A percentile compares a stretch with the other conserved stretches of the same genome.
Conservation (phyloP, 2,329 filamentous ascomycete species). For the Aureobasidium sp. region DNA sequence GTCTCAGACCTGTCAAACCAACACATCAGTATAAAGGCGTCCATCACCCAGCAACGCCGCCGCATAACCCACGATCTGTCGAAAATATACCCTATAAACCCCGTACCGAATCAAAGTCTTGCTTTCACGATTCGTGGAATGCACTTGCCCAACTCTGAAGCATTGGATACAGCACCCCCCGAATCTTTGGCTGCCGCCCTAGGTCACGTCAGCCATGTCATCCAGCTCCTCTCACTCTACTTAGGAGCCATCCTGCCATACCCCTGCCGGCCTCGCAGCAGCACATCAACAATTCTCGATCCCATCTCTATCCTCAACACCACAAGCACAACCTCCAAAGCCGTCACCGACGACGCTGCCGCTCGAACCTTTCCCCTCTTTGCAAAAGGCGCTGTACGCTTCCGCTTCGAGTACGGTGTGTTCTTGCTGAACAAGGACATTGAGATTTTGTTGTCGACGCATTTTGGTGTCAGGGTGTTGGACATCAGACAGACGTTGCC, state of each 20-base stretch:
- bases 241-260: slow-evolving; percentile 74
- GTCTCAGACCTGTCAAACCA: slow-evolving; percentile 32
- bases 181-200: slow-evolving; percentile 73
- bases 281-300: slow-evolving; percentile 68
- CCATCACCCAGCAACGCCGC: slow-evolving; percentile 76
- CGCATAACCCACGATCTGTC: slow-evolving; percentile 80
- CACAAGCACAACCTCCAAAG: slow-evolving; percentile 17
- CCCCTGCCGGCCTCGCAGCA: slow-evolving; percentile 64
- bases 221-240: slow-evolving; percentile 74
- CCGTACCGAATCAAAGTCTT: slow-evolving; percentile 57
- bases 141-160: slow-evolving; percentile 66
- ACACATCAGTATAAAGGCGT: slow-evolving; percentile 48
- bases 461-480: slow-evolving; percentile 68
- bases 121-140: slow-evolving; percentile 78
- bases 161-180: slow-evolving; percentile 61
- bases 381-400: slow-evolving; percentile 62
- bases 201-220: slow-evolving; percentile 69
- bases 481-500: slow-evolving; percentile 89
- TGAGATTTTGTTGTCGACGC: slow-evolving; percentile 56
- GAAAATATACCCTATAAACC: slow-evolving; percentile 72
- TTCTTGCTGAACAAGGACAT: slow-evolving; percentile 97
- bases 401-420: slow-evolving; percentile 91
- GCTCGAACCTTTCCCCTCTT: slow-evolving; percentile 67
- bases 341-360: slow-evolving; percentile 18
- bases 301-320: slow-evolving; percentile 48